These are phyloP conservation scores for Pseudogymnoascus sp. DNA, from an alignment of 2,329 filamentous ascomycete genomes.

Conservation along the genomic window DNA sequence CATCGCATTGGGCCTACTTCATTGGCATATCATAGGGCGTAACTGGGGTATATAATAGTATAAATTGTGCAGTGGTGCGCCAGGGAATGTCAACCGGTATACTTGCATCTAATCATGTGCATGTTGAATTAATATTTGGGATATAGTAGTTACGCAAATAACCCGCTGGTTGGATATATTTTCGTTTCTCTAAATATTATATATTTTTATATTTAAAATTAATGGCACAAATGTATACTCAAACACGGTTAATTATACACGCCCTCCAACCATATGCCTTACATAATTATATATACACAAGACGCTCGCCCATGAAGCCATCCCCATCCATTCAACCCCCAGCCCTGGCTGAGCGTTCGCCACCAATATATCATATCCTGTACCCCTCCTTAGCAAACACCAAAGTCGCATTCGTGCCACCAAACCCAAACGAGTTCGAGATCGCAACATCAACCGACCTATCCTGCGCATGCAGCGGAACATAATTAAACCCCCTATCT, in stretches of 20 bases:
- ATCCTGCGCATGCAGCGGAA: slow-evolving; percentile 62
- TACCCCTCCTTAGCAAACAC: slow-evolving; percentile 47
- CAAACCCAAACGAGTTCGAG: slow-evolving; percentile 96
- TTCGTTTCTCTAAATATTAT: background rate
- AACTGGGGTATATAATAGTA: background rate
- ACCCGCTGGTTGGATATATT: background rate
- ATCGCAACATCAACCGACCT: slow-evolving; percentile 64
- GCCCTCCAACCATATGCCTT: too few relatives aligned
- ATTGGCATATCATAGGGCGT: background rate
- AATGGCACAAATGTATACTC: background rate
- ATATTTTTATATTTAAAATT: background rate
- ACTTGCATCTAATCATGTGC: background rate
- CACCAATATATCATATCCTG: background rate
- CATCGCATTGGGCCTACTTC: background rate
- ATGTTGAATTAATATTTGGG: background rate
- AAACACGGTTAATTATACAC: background rate
- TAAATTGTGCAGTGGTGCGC: background rate
- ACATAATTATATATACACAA: background rate
- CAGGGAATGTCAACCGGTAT: background rate
- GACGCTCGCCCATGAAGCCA: background rate
- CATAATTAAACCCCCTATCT: slow-evolving; percentile 66
- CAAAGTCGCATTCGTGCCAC: slow-evolving; percentile 86
- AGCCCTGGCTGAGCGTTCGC: background rate
- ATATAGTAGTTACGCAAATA: background rate
- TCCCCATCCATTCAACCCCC: background rate